phyloP scores from a whole-genome alignment of 345 rosid species.

The Kernera saxatilis region DNA sequence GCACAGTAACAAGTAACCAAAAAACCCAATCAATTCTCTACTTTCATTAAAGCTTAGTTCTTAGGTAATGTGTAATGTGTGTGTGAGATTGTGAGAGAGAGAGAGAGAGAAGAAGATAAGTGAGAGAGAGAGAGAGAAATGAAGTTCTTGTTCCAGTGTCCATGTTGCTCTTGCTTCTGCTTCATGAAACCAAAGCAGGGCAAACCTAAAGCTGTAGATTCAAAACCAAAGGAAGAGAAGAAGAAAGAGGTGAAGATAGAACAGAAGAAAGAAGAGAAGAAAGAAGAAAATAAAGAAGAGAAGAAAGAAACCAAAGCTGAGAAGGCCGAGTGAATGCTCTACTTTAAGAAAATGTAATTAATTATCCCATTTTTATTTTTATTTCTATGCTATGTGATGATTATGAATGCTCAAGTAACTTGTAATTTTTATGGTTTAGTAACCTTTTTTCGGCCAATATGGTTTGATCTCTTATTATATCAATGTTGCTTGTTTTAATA shows the following conservation, averaged over 20 bases:
- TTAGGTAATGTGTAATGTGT: conserved; percentile 12
- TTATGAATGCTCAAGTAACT: conserved; percentile 7
- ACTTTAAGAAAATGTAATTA: background rate
- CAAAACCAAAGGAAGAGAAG: conserved; percentile 50
- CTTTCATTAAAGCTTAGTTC: conserved; percentile 27
- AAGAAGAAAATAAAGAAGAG: conserved; percentile 27
- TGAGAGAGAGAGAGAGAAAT: conserved; percentile 28
- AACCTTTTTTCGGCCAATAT: background rate
- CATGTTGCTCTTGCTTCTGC: conserved; percentile 84
- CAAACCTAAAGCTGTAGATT: conserved; percentile 29
- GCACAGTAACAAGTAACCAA: conserved; percentile 18
- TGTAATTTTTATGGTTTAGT: background rate
- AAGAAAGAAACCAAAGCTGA: conserved; percentile 28
- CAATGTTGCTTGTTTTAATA: background rate
- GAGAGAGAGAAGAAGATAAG: conserved; percentile 14
- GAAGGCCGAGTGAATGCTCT: conserved; percentile 19
- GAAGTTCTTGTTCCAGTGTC: conserved; percentile 92
- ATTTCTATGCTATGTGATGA: background rate
- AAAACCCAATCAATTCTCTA: conserved; percentile 10
- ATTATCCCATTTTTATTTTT: background rate
- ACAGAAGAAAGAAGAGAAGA: conserved; percentile 20
- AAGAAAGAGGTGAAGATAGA: conserved; percentile 35
- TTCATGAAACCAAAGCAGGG: conserved; percentile 73
- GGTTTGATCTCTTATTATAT: background rate
- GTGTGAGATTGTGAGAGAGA: conserved; percentile 6